These are phyloP conservation scores for Erucastrum elatum DNA, from an alignment of 345 rosid genomes.

Conservation along the genomic window DNA sequence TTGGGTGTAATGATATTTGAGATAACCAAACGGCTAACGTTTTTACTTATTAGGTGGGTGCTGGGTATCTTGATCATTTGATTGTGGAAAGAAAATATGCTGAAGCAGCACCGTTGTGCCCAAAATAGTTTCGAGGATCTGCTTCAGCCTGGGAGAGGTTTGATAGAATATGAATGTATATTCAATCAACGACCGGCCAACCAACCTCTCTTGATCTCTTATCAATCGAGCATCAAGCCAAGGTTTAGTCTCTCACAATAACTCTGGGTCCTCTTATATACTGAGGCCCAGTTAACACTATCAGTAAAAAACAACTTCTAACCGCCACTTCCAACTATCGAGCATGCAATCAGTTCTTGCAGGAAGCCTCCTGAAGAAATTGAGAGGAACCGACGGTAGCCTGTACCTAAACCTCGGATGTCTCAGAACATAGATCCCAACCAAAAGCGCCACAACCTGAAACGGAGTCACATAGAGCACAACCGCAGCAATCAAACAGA, in stretches of 20 bases:
- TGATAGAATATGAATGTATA: background rate
- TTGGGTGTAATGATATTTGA: background rate
- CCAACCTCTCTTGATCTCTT: too few species aligned
- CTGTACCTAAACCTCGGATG: constrained; percentile 91
- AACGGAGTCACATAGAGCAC: constrained; percentile 85
- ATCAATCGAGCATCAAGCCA: too few species aligned
- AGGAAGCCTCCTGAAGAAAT: constrained; percentile 92
- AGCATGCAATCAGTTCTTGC: constrained; percentile 94
- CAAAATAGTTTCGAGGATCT: constrained; percentile 88
- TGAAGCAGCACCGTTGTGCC: constrained; percentile 98
- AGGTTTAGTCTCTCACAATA: too few species aligned
- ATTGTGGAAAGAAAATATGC: constrained; percentile 96
- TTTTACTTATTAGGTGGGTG: constrained; percentile 72
- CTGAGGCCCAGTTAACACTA: too few species aligned
- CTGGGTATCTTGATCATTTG: constrained; percentile 97
- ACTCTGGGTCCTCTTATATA: too few species aligned
- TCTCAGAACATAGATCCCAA: constrained; percentile 73
- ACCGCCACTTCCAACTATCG: background rate
- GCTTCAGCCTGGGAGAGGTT: constrained; percentile 99
- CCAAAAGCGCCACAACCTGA: constrained; percentile 72
- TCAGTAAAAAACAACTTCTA: too few species aligned
- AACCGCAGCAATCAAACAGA: constrained; percentile 82
- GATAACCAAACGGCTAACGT: constrained; percentile 11
- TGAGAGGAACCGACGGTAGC: constrained; percentile 86
- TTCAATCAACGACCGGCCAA: too few species aligned